Percentiles rank a stretch among this genome's conserved stretches.
Evolutionary conservation across 2,329 filamentous ascomycete genomes (phyloP).

Genomic region (Emmonsia crescens): DNA sequence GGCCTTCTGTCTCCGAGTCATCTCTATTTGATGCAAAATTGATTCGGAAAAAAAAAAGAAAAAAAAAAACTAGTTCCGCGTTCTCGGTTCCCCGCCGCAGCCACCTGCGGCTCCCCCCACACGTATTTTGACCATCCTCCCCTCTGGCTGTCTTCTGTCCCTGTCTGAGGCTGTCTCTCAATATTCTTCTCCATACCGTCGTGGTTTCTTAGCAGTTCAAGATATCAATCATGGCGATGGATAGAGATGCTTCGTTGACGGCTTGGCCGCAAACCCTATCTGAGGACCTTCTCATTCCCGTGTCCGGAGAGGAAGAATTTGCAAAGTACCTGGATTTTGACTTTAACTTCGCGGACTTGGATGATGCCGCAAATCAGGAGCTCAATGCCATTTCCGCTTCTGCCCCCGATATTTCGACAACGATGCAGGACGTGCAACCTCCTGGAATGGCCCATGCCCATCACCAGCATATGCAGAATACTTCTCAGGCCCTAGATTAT

Average conservation of each 20-base stretch:
- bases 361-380: constrained; percentile 27
- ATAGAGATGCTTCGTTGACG: constrained; percentile 27
- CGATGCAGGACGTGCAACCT: constrained; percentile 10
- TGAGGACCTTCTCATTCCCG: constrained; percentile 29
- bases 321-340: constrained; percentile 40
- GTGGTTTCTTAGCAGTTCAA: not conserved
- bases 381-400: constrained; percentile 27
- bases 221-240: constrained; percentile 20
- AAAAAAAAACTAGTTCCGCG: not conserved
- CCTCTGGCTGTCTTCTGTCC: not conserved
- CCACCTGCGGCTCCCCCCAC: constrained; percentile 13
- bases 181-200: not conserved
- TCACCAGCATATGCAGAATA: constrained; percentile 5
- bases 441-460: constrained; percentile 8
- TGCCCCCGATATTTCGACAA: constrained; percentile 11
- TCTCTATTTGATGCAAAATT: not conserved
- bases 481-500: constrained; percentile 6
- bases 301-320: constrained; percentile 38
- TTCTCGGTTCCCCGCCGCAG: constrained; percentile 7
- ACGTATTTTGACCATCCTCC: not conserved
- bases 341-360: constrained; percentile 35
- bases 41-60: no score
- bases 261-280: constrained; percentile 31
- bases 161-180: not conserved
- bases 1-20: not conserved